phyloP scores from a whole-genome alignment of 148 eudicot species.

The Mesembryanthemum crystallinum region DNA sequence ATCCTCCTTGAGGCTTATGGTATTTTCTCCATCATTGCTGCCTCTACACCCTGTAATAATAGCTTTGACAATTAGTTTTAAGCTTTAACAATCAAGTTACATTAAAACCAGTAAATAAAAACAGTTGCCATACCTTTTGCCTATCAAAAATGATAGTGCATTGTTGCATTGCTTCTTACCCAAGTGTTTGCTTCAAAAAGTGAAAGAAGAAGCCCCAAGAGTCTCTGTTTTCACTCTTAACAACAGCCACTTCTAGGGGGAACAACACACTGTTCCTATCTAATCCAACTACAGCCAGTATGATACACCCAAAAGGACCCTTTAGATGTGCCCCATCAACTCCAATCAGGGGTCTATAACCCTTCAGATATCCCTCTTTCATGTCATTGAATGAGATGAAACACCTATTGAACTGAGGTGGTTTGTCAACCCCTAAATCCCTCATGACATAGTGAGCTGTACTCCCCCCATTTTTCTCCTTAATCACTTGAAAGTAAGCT shows the following conservation, averaged over 20 bases:
- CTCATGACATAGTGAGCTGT: neutral
- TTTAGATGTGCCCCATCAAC: neutral
- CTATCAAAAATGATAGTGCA: neutral
- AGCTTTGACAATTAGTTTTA: too few relatives aligned
- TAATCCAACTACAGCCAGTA: neutral
- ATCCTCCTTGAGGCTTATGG: neutral
- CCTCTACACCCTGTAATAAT: neutral
- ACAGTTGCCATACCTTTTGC: conserved; percentile 2
- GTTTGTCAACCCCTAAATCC: too few relatives aligned
- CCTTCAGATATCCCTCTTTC: neutral
- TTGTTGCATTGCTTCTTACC: neutral
- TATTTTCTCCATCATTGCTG: neutral
- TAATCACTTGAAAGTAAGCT: neutral
- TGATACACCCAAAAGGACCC: neutral
- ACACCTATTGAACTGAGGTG: neutral
- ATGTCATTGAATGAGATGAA: neutral
- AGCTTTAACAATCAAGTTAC: too few relatives aligned
- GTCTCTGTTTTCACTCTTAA: neutral
- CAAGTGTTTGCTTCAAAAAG: neutral
- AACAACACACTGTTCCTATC: neutral
- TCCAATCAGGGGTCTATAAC: neutral
- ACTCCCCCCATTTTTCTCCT: neutral
- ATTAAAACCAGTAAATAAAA: too few relatives aligned
- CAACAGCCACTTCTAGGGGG: neutral
- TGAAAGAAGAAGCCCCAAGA: neutral